Evolutionary conservation across 768 basidiomycete genomes (phyloP), one percentile per base, ranked within the genome.

Genomic region (Phaeotremella skinneri): DNA sequence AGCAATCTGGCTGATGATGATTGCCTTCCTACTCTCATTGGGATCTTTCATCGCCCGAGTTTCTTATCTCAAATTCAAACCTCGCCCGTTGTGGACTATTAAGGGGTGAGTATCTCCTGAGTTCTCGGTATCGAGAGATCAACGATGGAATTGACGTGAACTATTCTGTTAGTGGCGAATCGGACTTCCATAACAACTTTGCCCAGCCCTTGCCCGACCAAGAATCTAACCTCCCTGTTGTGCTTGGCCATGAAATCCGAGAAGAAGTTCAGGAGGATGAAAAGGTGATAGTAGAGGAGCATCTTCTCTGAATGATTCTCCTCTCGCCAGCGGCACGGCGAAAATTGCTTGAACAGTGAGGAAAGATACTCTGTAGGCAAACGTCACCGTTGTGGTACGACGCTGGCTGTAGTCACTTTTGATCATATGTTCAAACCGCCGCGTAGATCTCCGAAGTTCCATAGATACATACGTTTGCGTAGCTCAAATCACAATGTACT

Each of bases 81-180:
- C 68, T 48, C 42, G 66, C n/a, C 71, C 71, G 11, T 27, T 41
- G 21, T 73, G 71, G 68, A 65, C 64, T 20, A 39, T 68, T 48
- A 61, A 68, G 25, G 63, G 60, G 54, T 65, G 23, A 50, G 62
- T 58, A 17, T 4, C n/a, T 43, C 53, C 17, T n/a, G n/a, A n/a
- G n/a, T n/a, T n/a, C n/a, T n/a, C n/a, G n/a, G n/a, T n/a, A n/a
- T n/a, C n/a, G n/a, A n/a, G n/a, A n/a, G n/a, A n/a, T n/a, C n/a
- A n/a, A n/a, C n/a, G n/a, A n/a, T n/a, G n/a, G n/a, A n/a, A n/a
- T n/a, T n/a, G n/a, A n/a, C n/a, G n/a, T n/a, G n/a, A n/a, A 48
- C 45, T 48, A 20, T 21, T 7, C 45, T 9, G 9, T 48, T 20
- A 37, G 34, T 17, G 34, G 9, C 7, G 17, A 37, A 7, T 7